Percentiles rank a stretch among this genome's conserved stretches.
These are phyloP conservation scores for Serendipita indica DNA, from an alignment of 768 basidiomycete genomes.

Conservation along the genomic window DNA sequence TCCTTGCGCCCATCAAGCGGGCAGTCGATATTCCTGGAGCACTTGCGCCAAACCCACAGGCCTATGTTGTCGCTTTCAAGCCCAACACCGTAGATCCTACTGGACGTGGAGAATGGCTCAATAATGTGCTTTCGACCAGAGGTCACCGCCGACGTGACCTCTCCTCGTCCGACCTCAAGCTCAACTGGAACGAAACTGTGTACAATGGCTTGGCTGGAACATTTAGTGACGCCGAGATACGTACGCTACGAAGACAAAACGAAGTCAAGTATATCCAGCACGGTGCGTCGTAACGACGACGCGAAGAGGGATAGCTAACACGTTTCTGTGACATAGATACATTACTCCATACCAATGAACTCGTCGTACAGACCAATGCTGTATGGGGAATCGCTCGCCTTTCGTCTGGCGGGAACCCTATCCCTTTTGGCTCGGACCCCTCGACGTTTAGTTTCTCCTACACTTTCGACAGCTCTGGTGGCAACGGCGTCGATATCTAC, in stretches of 20 bases:
- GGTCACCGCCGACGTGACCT: conserved; percentile 2
- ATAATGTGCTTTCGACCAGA: neutral
- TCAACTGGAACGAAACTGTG: conserved; percentile 2
- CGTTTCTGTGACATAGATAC: neutral
- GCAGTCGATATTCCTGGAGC: neutral
- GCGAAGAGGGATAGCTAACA: neutral
- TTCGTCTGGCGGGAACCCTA: neutral
- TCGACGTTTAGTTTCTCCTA: neutral
- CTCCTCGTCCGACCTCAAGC: neutral
- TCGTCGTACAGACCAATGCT: neutral
- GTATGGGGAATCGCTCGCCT: neutral
- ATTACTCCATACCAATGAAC: neutral
- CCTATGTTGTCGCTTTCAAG: conserved; percentile 8
- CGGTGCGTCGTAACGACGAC: neutral
- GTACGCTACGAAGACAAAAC: neutral
- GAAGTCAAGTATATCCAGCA: conserved; percentile 5
- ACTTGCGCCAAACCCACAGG: neutral
- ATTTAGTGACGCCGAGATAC: conserved; percentile 1
- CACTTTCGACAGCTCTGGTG: conserved; percentile 5
- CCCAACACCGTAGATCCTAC: neutral
- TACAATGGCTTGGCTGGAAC: neutral
- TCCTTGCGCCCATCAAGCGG: neutral
- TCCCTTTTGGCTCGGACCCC: neutral
- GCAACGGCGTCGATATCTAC: conserved; percentile 2
- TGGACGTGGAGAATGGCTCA: conserved; percentile 3